Evolutionary conservation across 805 yeast species (phyloP).

Genomic region (Zygosaccharomyces gambellarensis): DNA sequence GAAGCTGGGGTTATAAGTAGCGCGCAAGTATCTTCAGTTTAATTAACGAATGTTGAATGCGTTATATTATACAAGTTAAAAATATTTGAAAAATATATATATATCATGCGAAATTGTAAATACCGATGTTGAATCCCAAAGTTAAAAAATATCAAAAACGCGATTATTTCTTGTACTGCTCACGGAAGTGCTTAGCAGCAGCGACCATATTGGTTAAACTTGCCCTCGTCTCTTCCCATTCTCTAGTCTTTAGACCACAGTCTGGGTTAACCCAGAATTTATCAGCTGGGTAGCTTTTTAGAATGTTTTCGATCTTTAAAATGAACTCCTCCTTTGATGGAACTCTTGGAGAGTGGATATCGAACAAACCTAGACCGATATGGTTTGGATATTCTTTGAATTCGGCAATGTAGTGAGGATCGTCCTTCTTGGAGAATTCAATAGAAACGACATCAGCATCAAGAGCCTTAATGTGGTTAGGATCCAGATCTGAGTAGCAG

Average conservation of each 20-base stretch:
- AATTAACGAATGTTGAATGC: slow-evolving; percentile 36
- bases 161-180: slow-evolving; percentile 38
- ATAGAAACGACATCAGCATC: slow-evolving; percentile 99
- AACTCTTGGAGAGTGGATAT: slow-evolving; percentile 99
- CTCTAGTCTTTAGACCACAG: slow-evolving; percentile 99
- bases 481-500: slow-evolving; percentile 99
- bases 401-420: slow-evolving; percentile 95
- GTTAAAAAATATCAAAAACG: slow-evolving; percentile 8
- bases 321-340: slow-evolving; percentile 97
- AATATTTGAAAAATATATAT: not conserved
- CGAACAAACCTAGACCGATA: slow-evolving; percentile 98
- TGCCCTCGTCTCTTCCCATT: slow-evolving; percentile 95
- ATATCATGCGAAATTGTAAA: slow-evolving; percentile 11
- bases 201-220: slow-evolving; percentile 98
- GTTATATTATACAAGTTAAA: slow-evolving; percentile 25
- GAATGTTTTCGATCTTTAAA: slow-evolving; percentile 86
- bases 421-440: slow-evolving; percentile 99
- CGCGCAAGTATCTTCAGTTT: not conserved
- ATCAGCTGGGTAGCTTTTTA: slow-evolving; percentile 95
- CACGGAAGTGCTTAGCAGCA: slow-evolving; percentile 95
- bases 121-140: slow-evolving; percentile 33
- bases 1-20: not conserved
- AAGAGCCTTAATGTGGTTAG: slow-evolving; percentile 98
- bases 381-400: slow-evolving; percentile 99
- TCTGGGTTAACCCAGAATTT: slow-evolving; percentile 99